Evolutionary conservation across 176 grass and related monocot genomes (phyloP).

Genomic region (Tillandsia fasciculata): DNA sequence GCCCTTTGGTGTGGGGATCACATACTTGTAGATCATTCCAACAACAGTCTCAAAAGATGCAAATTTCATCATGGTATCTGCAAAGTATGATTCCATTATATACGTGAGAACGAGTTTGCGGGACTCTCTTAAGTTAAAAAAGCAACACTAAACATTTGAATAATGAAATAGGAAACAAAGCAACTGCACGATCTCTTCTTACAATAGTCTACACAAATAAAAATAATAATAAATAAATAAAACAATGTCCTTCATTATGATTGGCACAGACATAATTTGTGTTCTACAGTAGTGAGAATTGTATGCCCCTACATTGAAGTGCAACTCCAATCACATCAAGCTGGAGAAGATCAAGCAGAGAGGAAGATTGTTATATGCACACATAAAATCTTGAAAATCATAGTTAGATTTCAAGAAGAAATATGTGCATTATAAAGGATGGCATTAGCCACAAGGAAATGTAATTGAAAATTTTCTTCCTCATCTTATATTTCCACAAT

Average conservation of each 20-base stretch:
- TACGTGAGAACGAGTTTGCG: not conserved
- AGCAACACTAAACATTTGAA: not conserved
- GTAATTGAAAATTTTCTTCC: no score
- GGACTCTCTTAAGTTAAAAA: not conserved
- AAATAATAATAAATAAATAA: not conserved
- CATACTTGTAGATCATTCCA: conserved; percentile 64
- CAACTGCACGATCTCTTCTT: no score
- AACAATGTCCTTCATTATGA: not conserved
- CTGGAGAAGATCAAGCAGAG: conserved; percentile 39
- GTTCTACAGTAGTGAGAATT: not conserved
- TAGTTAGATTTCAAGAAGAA: not conserved
- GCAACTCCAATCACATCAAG: conserved; percentile 15
- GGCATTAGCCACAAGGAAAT: no score
- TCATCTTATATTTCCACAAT: no score
- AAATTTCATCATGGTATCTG: conserved; percentile 96
- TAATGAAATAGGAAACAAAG: not conserved
- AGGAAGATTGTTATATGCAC: conserved; percentile 1
- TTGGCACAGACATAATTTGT: no score
- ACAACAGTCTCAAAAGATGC: conserved; percentile 57
- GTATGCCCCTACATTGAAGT: conserved; percentile 33
- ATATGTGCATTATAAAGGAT: not conserved
- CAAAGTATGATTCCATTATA: conserved; percentile 7
- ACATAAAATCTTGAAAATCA: conserved; percentile 8
- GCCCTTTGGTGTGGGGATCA: conserved; percentile 46
- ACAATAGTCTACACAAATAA: not conserved